Base-by-base conservation (phyloP, 164 flowering plant genomes). In the Aristolochia californica region DNA sequence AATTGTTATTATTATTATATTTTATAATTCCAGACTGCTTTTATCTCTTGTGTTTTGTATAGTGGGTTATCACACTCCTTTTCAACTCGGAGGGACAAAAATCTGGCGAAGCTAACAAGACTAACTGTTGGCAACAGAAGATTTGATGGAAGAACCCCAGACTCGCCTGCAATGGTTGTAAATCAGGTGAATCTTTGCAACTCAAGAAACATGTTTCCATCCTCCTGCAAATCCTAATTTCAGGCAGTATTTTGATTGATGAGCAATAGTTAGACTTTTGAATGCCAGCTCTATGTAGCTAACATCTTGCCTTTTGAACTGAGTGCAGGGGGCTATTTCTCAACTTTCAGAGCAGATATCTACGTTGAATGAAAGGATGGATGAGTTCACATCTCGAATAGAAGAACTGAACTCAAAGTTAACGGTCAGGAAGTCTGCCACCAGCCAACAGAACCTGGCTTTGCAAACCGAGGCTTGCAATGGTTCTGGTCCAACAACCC, bases 341-440 rank as follows among this genome's bases (percentile, higher is more conserved):
- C 97, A 82, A 43, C 91, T 90, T 47, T 87, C 96, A 3, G 99
- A 90, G 48, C 99, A 90, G 67, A 90, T 94, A 38, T 81, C 96
- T 14, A 78, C 91, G 0, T 71, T 90, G 24, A 80, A 79, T 72
- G 96, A 90, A 57, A 72, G 96, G 59, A 84, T 94, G 85, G 96
- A 90, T 72, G 99, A 84, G 61, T 90, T 94, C 64, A 80, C 96
- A 40, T 72, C 69, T 45, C 80, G 72, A 14, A 73, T 94, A 48
- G 99, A 87, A 69, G 96, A 87, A 75, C 73, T 94, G 47, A 94
- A 78, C 68, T 78, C 89, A 51, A 85, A 78, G 70, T 70, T 90
- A 40, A 68, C 61, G 1, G 43, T 64, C 13, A 80, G 74, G 69
- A 80, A 62, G 43, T 66, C 52, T 64, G 68, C 82, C 57, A 56